Percentiles rank a stretch among this genome's conserved stretches.
These are phyloP conservation scores for Dictyostelium purpureum DNA, from an alignment of 78 protist genomes.

Conservation along the genomic window DNA sequence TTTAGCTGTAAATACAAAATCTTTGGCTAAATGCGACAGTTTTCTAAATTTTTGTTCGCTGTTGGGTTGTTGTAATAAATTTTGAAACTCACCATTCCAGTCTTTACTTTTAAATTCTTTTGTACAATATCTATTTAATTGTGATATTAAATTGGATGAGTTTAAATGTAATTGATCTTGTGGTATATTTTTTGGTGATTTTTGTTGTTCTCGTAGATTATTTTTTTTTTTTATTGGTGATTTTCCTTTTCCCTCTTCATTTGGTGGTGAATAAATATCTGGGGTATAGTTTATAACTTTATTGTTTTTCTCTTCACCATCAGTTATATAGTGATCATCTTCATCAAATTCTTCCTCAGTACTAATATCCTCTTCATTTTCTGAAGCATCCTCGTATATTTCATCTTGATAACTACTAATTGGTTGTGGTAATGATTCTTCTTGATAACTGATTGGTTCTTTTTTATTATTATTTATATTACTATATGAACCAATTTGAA, in stretches of 20 bases:
- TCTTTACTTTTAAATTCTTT: slow-evolving; percentile 39
- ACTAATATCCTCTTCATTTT: background rate
- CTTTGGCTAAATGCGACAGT: slow-evolving; percentile 74
- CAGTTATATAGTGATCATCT: background rate
- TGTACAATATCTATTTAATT: slow-evolving; percentile 51
- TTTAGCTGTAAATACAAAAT: slow-evolving; percentile 77
- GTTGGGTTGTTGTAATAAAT: slow-evolving; percentile 2
- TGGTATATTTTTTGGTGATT: background rate
- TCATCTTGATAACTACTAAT: slow-evolving; percentile 5
- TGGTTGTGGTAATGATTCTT: background rate
- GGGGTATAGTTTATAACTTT: slow-evolving; percentile 13
- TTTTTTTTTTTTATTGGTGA: background rate
- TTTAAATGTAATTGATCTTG: background rate
- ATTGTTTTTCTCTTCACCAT: background rate
- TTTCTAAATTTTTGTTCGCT: slow-evolving; percentile 70
- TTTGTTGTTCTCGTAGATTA: background rate
- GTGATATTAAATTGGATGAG: slow-evolving; percentile 27
- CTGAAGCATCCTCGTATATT: background rate
- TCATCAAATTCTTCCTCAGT: background rate
- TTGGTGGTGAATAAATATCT: slow-evolving; percentile 1
- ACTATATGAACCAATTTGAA: background rate
- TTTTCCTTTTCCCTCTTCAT: background rate
- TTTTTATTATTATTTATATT: background rate
- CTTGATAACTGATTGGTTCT: background rate
- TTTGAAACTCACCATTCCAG: slow-evolving; percentile 75